These are phyloP conservation scores for Actinomortierella ambigua DNA, from an alignment of 371 early-diverging fungal genomes.

Conservation along the genomic window DNA sequence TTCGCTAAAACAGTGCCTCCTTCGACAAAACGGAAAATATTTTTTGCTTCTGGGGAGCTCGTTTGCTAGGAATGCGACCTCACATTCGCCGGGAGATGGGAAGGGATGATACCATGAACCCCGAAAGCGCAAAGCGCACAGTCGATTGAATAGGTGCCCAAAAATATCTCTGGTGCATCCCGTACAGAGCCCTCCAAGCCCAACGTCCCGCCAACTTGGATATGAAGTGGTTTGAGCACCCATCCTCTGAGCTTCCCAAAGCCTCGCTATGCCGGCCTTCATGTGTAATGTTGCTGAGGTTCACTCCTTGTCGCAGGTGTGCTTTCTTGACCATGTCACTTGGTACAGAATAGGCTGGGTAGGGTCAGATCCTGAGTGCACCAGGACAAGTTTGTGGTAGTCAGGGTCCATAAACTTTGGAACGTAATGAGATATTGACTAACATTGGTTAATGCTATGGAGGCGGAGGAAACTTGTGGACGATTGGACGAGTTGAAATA, in stretches of 20 bases:
- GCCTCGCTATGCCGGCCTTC: conserved; percentile 7
- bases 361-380: neutral
- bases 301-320: neutral
- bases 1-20: neutral
- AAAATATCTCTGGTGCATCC: conserved; percentile 1
- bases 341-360: neutral
- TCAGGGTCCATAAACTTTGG: conserved; percentile 1
- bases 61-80: neutral
- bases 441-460: too few relatives aligned
- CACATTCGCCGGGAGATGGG: conserved; percentile 8
- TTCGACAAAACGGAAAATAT: conserved; percentile 13
- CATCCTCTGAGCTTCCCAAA: neutral
- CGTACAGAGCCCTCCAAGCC: neutral
- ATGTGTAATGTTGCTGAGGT: conserved; percentile 1
- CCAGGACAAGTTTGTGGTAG: conserved; percentile 4
- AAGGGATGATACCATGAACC: conserved; percentile 5
- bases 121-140: conserved; percentile 4
- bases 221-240: neutral
- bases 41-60: conserved; percentile 5
- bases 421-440: too few relatives aligned
- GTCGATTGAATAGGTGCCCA: neutral
- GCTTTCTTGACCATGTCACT: neutral
- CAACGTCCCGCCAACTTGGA: conserved; percentile 4
- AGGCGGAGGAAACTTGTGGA: too few relatives aligned
- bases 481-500: too few relatives aligned